phyloP scores from a whole-genome alignment of 805 yeast genomes.

The Kluyveromyces wickerhamii region DNA sequence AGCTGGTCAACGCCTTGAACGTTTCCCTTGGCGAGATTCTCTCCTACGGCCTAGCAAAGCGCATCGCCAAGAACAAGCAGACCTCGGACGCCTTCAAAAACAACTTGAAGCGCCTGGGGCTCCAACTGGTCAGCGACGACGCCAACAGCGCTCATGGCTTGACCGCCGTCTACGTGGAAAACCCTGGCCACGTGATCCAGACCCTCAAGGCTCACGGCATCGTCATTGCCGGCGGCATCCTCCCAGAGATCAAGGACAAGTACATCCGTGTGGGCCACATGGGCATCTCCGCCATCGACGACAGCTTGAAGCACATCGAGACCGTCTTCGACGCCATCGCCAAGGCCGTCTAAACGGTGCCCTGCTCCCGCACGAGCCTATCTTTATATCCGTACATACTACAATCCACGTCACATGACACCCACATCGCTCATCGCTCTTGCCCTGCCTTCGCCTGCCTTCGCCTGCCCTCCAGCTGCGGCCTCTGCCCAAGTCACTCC shows the following conservation, averaged over 20 bases:
- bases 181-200: slow-evolving; percentile 58
- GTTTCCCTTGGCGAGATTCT: slow-evolving; percentile 69
- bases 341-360: slow-evolving; percentile 26
- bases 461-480: too few relatives aligned
- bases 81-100: slow-evolving; percentile 62
- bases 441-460: too few relatives aligned
- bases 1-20: slow-evolving; percentile 71
- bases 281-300: slow-evolving; percentile 72
- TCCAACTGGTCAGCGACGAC: slow-evolving; percentile 43
- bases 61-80: slow-evolving; percentile 55
- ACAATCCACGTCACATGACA: too few relatives aligned
- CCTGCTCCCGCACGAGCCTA: too few relatives aligned
- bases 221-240: slow-evolving; percentile 85
- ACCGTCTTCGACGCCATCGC: slow-evolving; percentile 40
- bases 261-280: slow-evolving; percentile 95
- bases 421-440: too few relatives aligned
- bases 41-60: slow-evolving; percentile 44
- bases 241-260: slow-evolving; percentile 66
- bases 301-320: slow-evolving; percentile 46
- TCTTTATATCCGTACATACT: too few relatives aligned
- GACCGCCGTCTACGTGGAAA: slow-evolving; percentile 68
- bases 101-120: slow-evolving; percentile 48
- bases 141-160: slow-evolving; percentile 78
- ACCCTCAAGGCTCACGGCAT: slow-evolving; percentile 54
- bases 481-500: too few relatives aligned